Percentiles rank a stretch among this genome's conserved stretches.
phyloP scores from a whole-genome alignment of 2,329 filamentous ascomycete genomes.

The Claviceps pazoutovae region DNA sequence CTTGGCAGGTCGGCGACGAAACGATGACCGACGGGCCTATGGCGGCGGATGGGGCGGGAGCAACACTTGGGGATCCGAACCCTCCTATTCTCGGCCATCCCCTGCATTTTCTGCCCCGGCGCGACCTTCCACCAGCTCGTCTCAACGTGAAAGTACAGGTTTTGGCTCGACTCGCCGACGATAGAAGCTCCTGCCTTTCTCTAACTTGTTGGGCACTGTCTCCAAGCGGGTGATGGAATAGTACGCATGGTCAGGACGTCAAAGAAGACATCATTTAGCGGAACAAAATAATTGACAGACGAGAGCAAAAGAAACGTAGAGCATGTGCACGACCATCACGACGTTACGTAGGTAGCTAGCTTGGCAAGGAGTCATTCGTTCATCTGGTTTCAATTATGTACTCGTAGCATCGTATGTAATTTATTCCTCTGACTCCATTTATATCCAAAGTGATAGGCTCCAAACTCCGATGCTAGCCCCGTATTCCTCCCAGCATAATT shows the following conservation, averaged over 20 bases:
- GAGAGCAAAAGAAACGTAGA: background rate
- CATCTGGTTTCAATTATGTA: no score
- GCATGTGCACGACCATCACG: background rate
- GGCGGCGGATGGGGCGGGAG: conserved; percentile 16
- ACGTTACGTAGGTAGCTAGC: background rate
- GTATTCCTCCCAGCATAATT: background rate
- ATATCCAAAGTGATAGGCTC: conserved; percentile 4
- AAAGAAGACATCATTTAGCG: no score
- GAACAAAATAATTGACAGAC: background rate
- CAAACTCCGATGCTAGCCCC: conserved; percentile 7
- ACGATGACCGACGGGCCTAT: conserved; percentile 13
- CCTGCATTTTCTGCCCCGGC: conserved; percentile 15
- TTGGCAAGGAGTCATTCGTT: background rate
- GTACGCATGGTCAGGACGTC: no score
- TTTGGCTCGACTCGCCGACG: conserved; percentile 56
- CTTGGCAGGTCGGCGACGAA: conserved; percentile 37
- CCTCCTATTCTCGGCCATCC: conserved; percentile 11
- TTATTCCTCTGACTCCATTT: background rate
- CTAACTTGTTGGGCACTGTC: no score
- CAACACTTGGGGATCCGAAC: conserved; percentile 10
- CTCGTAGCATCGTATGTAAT: background rate
- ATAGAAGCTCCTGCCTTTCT: conserved; percentile 14
- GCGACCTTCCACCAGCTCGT: conserved; percentile 20
- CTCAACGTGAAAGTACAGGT: conserved; percentile 53
- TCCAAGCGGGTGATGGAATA: no score